Evolutionary conservation across 2,329 filamentous ascomycete genomes (phyloP), one percentile per base, ranked within the genome.

Genomic region (Penicillium sp.): DNA sequence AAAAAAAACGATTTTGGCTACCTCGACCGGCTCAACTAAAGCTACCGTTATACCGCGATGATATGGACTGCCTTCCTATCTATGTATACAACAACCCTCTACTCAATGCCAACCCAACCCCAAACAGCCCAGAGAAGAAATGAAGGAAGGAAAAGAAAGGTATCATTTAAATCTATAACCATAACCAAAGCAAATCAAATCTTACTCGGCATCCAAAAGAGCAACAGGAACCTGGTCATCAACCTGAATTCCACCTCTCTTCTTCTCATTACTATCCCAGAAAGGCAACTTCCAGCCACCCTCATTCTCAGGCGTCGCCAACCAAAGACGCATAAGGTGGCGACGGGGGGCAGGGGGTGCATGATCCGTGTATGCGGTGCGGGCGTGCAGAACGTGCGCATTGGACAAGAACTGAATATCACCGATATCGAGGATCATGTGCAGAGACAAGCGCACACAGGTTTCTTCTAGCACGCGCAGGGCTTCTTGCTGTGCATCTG

Each of bases 381-480:
- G 79, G 0, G 91, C 89, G 71, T 96, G 92, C 47, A 96, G 75
- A 3, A 94, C 82, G 70, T 96, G 91, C 48, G 83, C 83, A 71
- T 96, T 95, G 65, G 86, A 86, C 55, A 95, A 70, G 75, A 96
- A 93, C 75, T 96, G 92, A 61, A 96, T 92, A 68, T 96, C 91
- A 47, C 91, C 91, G 19, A 94, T 84, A 64, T 93, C 90, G 9
- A 95, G 81, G 43, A 94, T 78, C 90, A 95, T 95, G 75, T 95
- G 91, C 63, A 96, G 79, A 4, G 88, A 82, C 50, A 92, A 79
- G 6, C 84, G 79, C 69, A 88, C 79, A 76, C 90, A 93, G 0
- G 87, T 92, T 33, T 87, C 85, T 72, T 96, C 92, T 9, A 93
- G 81, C 7, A 93, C 80, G 43, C 82, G 69, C 7, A 87, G 76